A percentile compares a stretch with the other conserved stretches of the same genome.
Evolutionary conservation across 208 protist species (phyloP).

Genomic region (Crithidia bombi): DNA sequence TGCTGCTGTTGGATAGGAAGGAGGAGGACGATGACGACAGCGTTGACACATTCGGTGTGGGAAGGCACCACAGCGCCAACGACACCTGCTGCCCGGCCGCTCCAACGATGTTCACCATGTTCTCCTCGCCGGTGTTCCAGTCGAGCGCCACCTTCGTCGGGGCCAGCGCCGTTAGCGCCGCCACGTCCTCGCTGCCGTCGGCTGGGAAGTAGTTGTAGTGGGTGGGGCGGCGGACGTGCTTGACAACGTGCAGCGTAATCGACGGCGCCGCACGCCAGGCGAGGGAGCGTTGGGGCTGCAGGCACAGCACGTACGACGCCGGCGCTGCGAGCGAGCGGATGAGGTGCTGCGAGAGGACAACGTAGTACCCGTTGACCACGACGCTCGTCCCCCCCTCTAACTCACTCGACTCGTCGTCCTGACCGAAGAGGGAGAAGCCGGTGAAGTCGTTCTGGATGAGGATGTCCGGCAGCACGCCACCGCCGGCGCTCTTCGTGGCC

Average conservation of each 20-base stretch:
- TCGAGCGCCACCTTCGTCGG: slow-evolving; percentile 71
- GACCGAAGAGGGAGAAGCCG: slow-evolving; percentile 43
- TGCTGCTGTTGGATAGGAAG: slow-evolving; percentile 4
- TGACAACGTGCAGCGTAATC: slow-evolving; percentile 43
- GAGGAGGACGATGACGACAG: not conserved
- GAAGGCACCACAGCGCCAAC: slow-evolving; percentile 56
- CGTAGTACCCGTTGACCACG: slow-evolving; percentile 35
- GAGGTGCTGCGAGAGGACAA: slow-evolving; percentile 57
- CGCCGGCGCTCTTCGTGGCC: slow-evolving; percentile 4
- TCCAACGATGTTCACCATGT: slow-evolving; percentile 66
- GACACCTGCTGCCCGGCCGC: slow-evolving; percentile 53
- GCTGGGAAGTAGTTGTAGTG: slow-evolving; percentile 67
- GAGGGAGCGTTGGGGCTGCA: slow-evolving; percentile 58
- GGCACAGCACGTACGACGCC: slow-evolving; percentile 60
- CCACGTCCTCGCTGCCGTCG: slow-evolving; percentile 67
- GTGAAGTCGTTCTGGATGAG: slow-evolving; percentile 47
- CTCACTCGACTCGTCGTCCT: slow-evolving; percentile 21
- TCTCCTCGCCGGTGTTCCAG: slow-evolving; percentile 44
- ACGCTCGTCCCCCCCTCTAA: slow-evolving; percentile 15
- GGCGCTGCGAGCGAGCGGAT: slow-evolving; percentile 45
- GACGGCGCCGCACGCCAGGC: slow-evolving; percentile 52
- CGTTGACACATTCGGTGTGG: slow-evolving; percentile 10
- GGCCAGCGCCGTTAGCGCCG: slow-evolving; percentile 42
- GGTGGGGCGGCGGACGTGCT: slow-evolving; percentile 50
- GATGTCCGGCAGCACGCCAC: slow-evolving; percentile 36